Conservation (phyloP, 129 eudicot species). For the Arctium minus region DNA sequence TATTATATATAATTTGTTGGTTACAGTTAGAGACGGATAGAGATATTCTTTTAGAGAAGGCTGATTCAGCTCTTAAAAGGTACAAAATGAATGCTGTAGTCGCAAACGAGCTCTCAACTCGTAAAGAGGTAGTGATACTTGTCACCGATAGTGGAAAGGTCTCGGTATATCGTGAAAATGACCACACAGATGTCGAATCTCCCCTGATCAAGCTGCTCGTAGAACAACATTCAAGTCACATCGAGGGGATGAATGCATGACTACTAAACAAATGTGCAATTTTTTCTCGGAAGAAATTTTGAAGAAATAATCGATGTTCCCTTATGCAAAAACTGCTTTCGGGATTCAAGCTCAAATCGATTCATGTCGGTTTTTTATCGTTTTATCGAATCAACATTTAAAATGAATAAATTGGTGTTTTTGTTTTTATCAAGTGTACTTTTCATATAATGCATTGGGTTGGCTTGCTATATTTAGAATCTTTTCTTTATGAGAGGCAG, state of each 20-base stretch:
- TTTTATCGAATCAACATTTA: background rate
- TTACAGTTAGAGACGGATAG: conserved; percentile 82
- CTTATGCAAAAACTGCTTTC: background rate
- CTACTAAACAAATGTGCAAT: background rate
- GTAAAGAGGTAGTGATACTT: conserved; percentile 80
- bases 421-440: background rate
- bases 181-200: conserved; percentile 51
- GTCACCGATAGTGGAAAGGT: conserved; percentile 49
- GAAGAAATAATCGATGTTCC: conserved; percentile 9
- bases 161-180: conserved; percentile 54
- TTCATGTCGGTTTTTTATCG: background rate
- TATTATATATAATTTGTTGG: background rate
- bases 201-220: conserved; percentile 69
- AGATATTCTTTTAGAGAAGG: conserved; percentile 78
- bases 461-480: background rate
- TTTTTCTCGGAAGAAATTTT: background rate
- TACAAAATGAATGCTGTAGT: conserved; percentile 90
- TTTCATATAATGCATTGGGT: background rate
- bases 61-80: conserved; percentile 64
- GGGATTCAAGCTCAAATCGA: background rate
- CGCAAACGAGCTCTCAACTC: conserved; percentile 85
- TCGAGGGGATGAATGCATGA: conserved; percentile 32
- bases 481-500: background rate
- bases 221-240: conserved; percentile 60
- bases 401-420: background rate